Percentiles rank a stretch among this genome's conserved stretches.
Conservation (phyloP, 2,329 filamentous ascomycete genomes). For the Aphanoascus verrucosus region DNA sequence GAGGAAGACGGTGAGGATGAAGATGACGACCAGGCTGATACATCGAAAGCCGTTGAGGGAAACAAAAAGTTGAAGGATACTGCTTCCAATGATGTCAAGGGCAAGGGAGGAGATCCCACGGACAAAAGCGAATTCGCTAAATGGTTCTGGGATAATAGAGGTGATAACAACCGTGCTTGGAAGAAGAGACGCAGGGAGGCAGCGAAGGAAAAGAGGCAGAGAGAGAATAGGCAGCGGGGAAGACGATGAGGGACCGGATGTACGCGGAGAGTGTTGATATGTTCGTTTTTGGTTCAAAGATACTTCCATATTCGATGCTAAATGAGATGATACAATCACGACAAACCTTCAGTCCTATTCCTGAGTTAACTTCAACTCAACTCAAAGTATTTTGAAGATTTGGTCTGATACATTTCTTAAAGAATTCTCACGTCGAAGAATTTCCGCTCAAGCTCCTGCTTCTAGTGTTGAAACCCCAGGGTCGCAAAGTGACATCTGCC, state of each 20-base stretch:
- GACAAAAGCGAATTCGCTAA: slow-evolving; percentile 50
- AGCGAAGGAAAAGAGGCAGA: slow-evolving; percentile 49
- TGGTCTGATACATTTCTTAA: no score
- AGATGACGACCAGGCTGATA: neutral
- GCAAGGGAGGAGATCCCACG: slow-evolving; percentile 20
- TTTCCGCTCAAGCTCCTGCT: no score
- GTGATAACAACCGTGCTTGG: slow-evolving; percentile 42
- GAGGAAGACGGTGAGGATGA: slow-evolving; percentile 15
- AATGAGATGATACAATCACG: neutral
- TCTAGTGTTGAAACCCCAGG: no score
- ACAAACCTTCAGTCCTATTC: no score
- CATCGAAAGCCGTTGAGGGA: slow-evolving; percentile 16
- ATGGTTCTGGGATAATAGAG: slow-evolving; percentile 49
- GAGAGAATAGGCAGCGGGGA: slow-evolving; percentile 47
- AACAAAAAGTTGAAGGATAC: slow-evolving; percentile 18
- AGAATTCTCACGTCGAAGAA: no score
- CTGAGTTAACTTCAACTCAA: no score
- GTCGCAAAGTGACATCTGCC: slow-evolving; percentile 2
- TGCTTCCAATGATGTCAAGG: slow-evolving; percentile 10
- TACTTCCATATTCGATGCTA: no score
- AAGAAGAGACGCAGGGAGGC: slow-evolving; percentile 48
- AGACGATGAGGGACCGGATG: slow-evolving; percentile 8
- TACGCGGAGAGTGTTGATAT: neutral
- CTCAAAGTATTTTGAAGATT: no score
- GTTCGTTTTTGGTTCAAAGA: neutral